Conservation (phyloP, 805 yeast species). For the Metschnikowia lunata region DNA sequence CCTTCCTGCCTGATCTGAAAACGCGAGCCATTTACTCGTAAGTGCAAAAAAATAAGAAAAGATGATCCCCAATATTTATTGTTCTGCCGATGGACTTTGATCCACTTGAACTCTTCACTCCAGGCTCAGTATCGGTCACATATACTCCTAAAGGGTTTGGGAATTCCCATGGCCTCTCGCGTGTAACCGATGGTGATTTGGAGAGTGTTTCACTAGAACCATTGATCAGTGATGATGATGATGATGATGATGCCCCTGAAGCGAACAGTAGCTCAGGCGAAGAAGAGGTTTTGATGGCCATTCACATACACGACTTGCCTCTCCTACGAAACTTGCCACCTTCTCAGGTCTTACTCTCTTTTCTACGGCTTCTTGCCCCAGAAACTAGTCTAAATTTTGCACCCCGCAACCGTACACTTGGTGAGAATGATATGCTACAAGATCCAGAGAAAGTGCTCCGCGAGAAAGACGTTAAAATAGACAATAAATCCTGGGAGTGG, state of each 20-base stretch:
- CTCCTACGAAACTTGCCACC: slow-evolving; percentile 45
- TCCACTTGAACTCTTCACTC: slow-evolving; percentile 33
- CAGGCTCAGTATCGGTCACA: slow-evolving; percentile 3
- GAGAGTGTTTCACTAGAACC: no score
- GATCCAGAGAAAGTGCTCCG: slow-evolving; percentile 23
- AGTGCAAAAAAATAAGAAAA: background rate
- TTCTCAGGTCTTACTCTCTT: slow-evolving; percentile 34
- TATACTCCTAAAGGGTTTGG: no score
- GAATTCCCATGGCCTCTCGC: no score
- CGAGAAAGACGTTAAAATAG: slow-evolving; percentile 30
- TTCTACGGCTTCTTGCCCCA: slow-evolving; percentile 48
- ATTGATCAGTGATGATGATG: no score
- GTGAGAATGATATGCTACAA: background rate
- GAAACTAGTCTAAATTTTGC: slow-evolving; percentile 50
- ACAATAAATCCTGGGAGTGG: slow-evolving; percentile 42
- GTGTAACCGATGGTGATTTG: no score
- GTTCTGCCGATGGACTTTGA: slow-evolving; percentile 35
- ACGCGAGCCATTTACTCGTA: no score
- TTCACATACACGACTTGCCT: slow-evolving; percentile 62
- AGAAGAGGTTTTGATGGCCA: slow-evolving; percentile 25
- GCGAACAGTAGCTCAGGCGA: background rate
- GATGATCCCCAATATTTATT: background rate
- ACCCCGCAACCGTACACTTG: slow-evolving; percentile 8
- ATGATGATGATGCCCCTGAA: no score
- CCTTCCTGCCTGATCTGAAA: no score